These are phyloP conservation scores for Medicago arabica DNA, from an alignment of 306 rosid genomes.

Conservation along the genomic window DNA sequence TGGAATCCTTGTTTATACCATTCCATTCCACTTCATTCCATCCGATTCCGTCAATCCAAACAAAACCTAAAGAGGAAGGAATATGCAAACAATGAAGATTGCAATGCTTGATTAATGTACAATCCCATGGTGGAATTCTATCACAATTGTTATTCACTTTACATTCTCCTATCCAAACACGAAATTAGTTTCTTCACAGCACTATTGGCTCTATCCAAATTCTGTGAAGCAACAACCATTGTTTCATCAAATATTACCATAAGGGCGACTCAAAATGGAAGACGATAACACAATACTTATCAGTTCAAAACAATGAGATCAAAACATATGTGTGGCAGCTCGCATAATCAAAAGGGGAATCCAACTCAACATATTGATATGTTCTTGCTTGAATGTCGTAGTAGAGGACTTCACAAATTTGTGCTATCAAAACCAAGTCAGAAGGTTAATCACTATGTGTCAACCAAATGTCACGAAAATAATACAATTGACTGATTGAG, in stretches of 20 bases:
- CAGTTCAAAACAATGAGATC: neutral
- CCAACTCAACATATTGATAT: conserved; percentile 18
- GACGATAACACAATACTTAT: neutral
- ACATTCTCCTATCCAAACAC: conserved; percentile 10
- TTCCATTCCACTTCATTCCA: too few relatives aligned
- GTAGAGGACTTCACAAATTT: conserved; percentile 6
- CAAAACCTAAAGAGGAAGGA: too few relatives aligned
- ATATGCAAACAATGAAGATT: neutral
- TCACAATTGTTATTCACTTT: neutral
- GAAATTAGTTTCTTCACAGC: neutral
- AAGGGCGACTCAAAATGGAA: neutral
- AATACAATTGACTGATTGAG: conserved; percentile 16
- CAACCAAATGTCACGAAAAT: conserved; percentile 24
- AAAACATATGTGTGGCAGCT: conserved; percentile 1
- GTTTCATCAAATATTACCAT: conserved; percentile 23
- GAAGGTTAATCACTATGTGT: conserved; percentile 37
- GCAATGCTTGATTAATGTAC: neutral
- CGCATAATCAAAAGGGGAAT: conserved; percentile 21
- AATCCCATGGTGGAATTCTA: conserved; percentile 4
- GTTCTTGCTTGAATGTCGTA: conserved; percentile 34
- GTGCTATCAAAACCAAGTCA: conserved; percentile 39
- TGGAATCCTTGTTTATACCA: too few relatives aligned
- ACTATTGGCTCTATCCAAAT: neutral
- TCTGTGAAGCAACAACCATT: conserved; percentile 9
- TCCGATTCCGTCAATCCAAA: too few relatives aligned